Conservation (phyloP, 306 rosid genomes). For the Bauhinia variegata region DNA sequence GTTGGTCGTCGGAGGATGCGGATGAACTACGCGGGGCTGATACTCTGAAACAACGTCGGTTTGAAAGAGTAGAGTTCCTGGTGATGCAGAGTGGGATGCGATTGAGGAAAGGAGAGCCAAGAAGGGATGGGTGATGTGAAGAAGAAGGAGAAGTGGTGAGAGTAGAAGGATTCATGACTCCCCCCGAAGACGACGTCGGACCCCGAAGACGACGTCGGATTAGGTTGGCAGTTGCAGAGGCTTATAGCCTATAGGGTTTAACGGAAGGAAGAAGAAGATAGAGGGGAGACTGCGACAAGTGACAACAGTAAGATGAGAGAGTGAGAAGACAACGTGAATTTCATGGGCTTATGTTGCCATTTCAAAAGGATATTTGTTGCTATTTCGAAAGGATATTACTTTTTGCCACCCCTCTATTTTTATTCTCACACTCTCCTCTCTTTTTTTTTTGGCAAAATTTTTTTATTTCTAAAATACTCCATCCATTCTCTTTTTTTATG, state of each 20-base stretch:
- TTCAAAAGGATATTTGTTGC: too few relatives aligned
- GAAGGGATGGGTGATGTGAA: conserved; percentile 39
- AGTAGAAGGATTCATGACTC: conserved; percentile 74
- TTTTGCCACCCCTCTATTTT: too few relatives aligned
- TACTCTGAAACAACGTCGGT: conserved; percentile 71
- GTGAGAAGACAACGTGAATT: too few relatives aligned
- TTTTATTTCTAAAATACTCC: too few relatives aligned
- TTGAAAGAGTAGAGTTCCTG: conserved; percentile 16
- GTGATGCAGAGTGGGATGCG: conserved; percentile 48
- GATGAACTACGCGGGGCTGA: conserved; percentile 63
- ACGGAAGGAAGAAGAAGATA: conserved; percentile 12
- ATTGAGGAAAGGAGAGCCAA: conserved; percentile 48
- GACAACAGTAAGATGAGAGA: too few relatives aligned
- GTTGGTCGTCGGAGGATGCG: conserved; percentile 33
- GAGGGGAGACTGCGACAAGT: too few relatives aligned
- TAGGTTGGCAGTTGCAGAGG: conserved; percentile 3
- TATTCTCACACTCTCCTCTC: too few relatives aligned
- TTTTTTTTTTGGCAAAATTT: too few relatives aligned
- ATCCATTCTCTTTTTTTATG: too few relatives aligned
- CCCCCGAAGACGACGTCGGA: conserved; percentile 46
- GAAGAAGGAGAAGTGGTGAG: conserved; percentile 51
- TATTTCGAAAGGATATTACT: too few relatives aligned
- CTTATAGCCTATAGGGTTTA: conserved; percentile 63
- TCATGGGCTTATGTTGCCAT: too few relatives aligned
- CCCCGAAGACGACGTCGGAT: conserved; percentile 45